Conservation (phyloP, 352 stramenopile species). For the Bremia lactucae region DNA sequence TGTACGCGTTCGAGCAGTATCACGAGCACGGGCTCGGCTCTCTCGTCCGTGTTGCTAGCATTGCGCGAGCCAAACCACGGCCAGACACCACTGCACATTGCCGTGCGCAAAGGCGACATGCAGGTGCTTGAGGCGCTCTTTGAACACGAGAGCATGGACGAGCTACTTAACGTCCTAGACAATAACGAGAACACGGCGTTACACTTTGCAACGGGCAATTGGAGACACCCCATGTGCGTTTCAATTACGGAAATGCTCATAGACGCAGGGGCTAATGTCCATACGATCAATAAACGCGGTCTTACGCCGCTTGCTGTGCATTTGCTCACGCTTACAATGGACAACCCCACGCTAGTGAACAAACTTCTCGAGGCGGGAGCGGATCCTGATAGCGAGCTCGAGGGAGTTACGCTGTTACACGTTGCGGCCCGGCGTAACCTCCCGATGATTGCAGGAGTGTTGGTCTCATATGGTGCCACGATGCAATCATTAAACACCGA, state of each 20-base stretch:
- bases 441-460: conserved; percentile 35
- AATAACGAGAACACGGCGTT: conserved; percentile 76
- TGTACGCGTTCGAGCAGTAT: conserved; percentile 35
- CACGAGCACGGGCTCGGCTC: conserved; percentile 43
- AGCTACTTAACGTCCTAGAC: conserved; percentile 58
- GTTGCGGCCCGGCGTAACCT: conserved; percentile 43
- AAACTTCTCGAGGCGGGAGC: conserved; percentile 56
- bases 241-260: conserved; percentile 40
- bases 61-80: conserved; percentile 66
- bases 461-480: conserved; percentile 54
- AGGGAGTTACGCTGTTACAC: conserved; percentile 53
- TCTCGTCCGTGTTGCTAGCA: conserved; percentile 60
- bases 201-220: conserved; percentile 64
- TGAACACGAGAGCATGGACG: conserved; percentile 52
- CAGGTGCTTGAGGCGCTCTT: conserved; percentile 64
- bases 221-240: conserved; percentile 34
- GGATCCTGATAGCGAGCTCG: conserved; percentile 48
- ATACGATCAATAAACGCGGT: conserved; percentile 46
- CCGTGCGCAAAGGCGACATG: conserved; percentile 57
- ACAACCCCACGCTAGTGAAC: conserved; percentile 50
- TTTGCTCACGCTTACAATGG: conserved; percentile 70
- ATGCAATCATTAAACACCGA: conserved; percentile 50
- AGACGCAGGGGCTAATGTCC: conserved; percentile 38
- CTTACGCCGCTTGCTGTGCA: conserved; percentile 61
- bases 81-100: conserved; percentile 68